Evolutionary conservation across 225 moss, liverwort and hornwort species (phyloP).

Genomic region (Marchantia polymorpha): DNA sequence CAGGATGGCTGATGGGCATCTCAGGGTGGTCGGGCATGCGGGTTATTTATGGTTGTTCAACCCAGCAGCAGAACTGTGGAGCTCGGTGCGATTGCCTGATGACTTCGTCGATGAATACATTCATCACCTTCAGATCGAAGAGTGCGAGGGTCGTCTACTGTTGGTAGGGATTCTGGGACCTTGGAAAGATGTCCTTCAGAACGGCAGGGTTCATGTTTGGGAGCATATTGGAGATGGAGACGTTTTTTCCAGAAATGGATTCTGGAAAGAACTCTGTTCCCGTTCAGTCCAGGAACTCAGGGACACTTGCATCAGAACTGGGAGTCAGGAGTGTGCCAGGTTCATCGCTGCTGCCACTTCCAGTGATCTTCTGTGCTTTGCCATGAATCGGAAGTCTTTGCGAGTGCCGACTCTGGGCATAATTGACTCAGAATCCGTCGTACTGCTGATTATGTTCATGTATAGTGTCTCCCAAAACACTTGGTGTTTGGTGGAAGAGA

Average conservation of each 20-base stretch:
- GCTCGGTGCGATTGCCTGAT: slow-evolving; percentile 5
- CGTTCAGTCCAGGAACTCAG: slow-evolving; percentile 15
- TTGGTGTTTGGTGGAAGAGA: slow-evolving; percentile 20
- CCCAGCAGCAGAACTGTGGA: slow-evolving; percentile 8
- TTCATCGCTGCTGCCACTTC: slow-evolving; percentile 4
- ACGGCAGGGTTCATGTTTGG: slow-evolving; percentile 14
- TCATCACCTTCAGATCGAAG: slow-evolving; percentile 20
- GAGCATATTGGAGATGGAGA: neutral
- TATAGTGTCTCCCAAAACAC: slow-evolving; percentile 19
- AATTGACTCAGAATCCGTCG: slow-evolving; percentile 3
- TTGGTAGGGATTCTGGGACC: slow-evolving; percentile 19
- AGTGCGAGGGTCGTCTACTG: slow-evolving; percentile 23
- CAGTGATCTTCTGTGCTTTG: slow-evolving; percentile 21
- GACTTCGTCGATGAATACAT: slow-evolving; percentile 15
- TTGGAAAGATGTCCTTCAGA: slow-evolving; percentile 18
- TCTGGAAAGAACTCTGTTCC: slow-evolving; percentile 19
- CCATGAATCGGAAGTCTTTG: slow-evolving; percentile 19
- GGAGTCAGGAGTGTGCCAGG: neutral
- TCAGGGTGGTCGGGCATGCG: slow-evolving; percentile 13
- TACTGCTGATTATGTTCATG: slow-evolving; percentile 19
- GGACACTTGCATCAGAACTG: slow-evolving; percentile 2
- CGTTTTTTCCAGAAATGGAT: neutral
- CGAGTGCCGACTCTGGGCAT: slow-evolving; percentile 11
- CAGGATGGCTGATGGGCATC: slow-evolving; percentile 23
- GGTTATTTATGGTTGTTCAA: slow-evolving; percentile 12